Base-by-base conservation (phyloP, 192 early-diverging fungal genomes). In the Umbelopsis vinacea region DNA sequence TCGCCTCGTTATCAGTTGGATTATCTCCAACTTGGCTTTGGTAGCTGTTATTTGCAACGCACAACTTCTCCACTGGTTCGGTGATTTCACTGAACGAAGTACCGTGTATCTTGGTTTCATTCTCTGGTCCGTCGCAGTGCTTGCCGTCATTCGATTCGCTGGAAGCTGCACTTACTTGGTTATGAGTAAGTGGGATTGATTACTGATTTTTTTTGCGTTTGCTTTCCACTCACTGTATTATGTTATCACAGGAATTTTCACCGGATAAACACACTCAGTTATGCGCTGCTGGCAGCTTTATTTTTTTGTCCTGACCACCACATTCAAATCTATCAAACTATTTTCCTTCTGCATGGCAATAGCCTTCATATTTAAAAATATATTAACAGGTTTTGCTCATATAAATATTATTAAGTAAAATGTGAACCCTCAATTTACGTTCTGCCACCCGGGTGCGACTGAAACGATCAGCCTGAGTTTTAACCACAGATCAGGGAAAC, bases 111-210 rank as follows among this genome's bases (percentile, higher is more conserved):
- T 89, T 66, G 85, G 77, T 15, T 91, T 93, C 71, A 84, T 94
- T n/a, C 87, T 96, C 43, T 95, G 89, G 85, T 88, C 89, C 35
- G 93, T 94, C 4, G 79, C 88, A 17, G 90, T 82, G 66, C 74
- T 95, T 47, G 83, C 91, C 6, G 72, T 79, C 4, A 79, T 93
- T 55, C 81, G 93, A 52, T 94, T 93, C 75, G 76, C 87, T 45
- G 93, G 93, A 24, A 84, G 82, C 50, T 81, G 81, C 55, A 68
- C 77, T 5, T 95, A 95, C 76, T 82, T 93, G 38, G 72, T 95
- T 22, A 79, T 87, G 52, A 79, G 48, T 50, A 50, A 50, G 48
- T 50, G 48, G n/a, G 40, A 43, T 12, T n/a, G n/a, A n/a, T n/a
- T n/a, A n/a, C n/a, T n/a, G n/a, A n/a, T n/a, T n/a, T n/a, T n/a